Conservation (phyloP, 306 rosid species). For the Cicer yamashitae region DNA sequence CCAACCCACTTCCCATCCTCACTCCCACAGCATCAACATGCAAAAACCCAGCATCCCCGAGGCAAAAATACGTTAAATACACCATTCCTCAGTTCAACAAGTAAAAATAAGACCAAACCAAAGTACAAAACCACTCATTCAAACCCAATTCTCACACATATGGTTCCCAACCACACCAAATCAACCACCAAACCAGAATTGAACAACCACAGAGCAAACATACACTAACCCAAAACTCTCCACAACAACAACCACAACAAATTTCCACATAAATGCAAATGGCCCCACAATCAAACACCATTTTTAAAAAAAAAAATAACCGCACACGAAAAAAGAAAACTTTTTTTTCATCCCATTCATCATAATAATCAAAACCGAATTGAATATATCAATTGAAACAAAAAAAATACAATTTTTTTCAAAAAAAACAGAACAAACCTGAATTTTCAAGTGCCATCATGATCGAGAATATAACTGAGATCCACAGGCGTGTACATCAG, state of each 20-base stretch:
- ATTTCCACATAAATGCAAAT: not conserved
- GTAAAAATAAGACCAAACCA: slow-evolving; percentile 38
- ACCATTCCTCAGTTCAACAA: slow-evolving; percentile 1
- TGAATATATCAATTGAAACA: not conserved
- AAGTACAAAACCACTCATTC: slow-evolving; percentile 15
- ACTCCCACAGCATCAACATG: not conserved
- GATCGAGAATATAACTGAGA: slow-evolving; percentile 73
- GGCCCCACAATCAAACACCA: slow-evolving; percentile 16
- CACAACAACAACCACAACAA: not conserved
- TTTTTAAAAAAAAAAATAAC: not conserved
- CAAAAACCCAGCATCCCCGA: not conserved
- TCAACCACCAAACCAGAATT: slow-evolving; percentile 39
- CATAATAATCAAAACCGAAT: slow-evolving; percentile 22
- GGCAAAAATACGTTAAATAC: slow-evolving; percentile 6
- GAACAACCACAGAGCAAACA: slow-evolving; percentile 38
- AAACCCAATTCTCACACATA: slow-evolving; percentile 41
- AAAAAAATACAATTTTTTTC: not conserved
- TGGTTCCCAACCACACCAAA: slow-evolving; percentile 43
- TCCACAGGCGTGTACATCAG: slow-evolving; percentile 90
- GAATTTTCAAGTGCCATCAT: slow-evolving; percentile 88
- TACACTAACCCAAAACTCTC: slow-evolving; percentile 28
- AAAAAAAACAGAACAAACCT: slow-evolving; percentile 50
- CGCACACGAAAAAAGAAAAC: not conserved
- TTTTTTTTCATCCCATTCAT: not conserved
- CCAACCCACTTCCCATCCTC: slow-evolving; percentile 17